Percentiles rank a stretch among this genome's conserved stretches.
Evolutionary conservation across 108 stramenopile species (phyloP).

Genomic region (Nitzschia sp.): DNA sequence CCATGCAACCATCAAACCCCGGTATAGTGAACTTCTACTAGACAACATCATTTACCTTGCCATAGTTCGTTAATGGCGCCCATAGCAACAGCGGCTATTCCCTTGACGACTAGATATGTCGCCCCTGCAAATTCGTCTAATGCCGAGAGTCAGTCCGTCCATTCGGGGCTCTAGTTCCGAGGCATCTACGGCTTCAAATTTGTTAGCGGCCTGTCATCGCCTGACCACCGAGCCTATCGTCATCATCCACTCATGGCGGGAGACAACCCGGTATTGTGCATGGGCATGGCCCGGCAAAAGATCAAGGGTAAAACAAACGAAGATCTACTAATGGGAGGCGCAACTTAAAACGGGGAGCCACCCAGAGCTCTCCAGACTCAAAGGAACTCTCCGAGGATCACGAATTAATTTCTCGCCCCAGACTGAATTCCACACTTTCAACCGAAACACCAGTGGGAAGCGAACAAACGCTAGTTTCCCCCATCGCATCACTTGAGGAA

Average conservation of each 20-base stretch:
- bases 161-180: no score
- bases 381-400: not conserved
- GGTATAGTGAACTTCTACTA: no score
- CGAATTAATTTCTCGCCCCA: not conserved
- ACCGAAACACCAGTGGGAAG: not conserved
- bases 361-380: not conserved
- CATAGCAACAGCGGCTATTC: no score
- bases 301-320: no score
- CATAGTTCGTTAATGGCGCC: no score
- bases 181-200: slow-evolving; percentile 70
- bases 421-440: not conserved
- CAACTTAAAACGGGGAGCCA: no score
- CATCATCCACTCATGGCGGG: not conserved
- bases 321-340: no score
- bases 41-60: no score
- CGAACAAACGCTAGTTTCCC: not conserved
- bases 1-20: no score
- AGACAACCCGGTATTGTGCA: not conserved
- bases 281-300: not conserved
- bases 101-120: no score
- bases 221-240: not conserved
- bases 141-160: no score
- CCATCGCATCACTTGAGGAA: not conserved
- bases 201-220: not conserved
- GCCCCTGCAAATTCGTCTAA: no score